Base-by-base conservation (phyloP, 306 rosid genomes). In the Corylus americana region DNA sequence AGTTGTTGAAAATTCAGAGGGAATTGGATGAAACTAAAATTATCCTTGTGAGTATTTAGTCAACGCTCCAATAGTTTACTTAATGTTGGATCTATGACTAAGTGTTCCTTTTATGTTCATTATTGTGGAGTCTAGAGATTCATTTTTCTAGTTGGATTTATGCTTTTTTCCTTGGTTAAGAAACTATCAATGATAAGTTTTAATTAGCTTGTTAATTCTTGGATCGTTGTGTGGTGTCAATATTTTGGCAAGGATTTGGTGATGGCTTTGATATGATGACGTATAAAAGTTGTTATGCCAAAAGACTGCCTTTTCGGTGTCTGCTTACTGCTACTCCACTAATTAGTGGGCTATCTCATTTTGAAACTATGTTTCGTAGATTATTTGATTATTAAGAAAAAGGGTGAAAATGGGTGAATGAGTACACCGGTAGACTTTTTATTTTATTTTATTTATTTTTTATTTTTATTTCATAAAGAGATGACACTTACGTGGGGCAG, bases 21-120 rank as follows among this genome's bases (percentile, higher is more conserved):
- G 98, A 94, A 83, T 88, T 94, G 89, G 98, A 94, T 85, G 98
- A 94, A 87, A 94, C 98, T 66, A 94, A 95, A 87, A 95, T 95
- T 80, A 95, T 95, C 74, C 99, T 95, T 45, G 99, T 95, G 83
- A 95, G 97, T 88, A 16, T 55, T 67, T 61, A 61, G 25, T 53
- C 53, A 20, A 42, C 42, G 51, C 31, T 68, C 18, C 31, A 8
- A 11, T 68, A 2, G 9, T 68, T 68, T 39, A 11, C 4, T 68
- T 68, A 18, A 4, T 39, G 14, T n/a, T 39, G 12, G 13, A 61
- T 77, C 55, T 58, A 29, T 78, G 37, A 74, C 45, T 13, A 58
- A 74, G 64, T 68, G 72, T 42, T 68, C 16, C 31, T 68, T 68
- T 42, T 42, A 68, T 42, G 29, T 18, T 42, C 50, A 68, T 25